Conservation (phyloP, 2,329 filamentous ascomycete species). For the Paraconiothyrium brasiliense region DNA sequence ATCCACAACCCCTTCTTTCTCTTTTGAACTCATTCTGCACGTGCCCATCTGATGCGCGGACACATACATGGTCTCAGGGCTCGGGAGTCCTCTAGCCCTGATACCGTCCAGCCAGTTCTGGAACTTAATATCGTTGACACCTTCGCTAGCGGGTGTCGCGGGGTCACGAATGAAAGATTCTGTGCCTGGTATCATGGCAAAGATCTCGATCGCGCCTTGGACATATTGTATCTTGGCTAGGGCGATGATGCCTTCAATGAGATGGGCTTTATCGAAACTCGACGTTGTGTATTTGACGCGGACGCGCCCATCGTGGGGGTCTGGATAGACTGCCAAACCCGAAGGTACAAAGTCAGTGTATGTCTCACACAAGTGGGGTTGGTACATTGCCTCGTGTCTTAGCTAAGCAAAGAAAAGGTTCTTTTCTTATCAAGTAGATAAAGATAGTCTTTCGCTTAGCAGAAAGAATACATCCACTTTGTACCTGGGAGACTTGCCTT, state of each 20-base stretch:
- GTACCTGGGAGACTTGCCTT: conserved; percentile 24
- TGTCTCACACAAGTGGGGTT: no score
- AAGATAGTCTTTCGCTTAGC: no score
- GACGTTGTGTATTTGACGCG: conserved; percentile 76
- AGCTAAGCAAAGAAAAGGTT: no score
- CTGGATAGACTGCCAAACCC: conserved; percentile 67
- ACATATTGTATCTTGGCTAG: conserved; percentile 81
- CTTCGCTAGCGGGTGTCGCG: conserved; percentile 36
- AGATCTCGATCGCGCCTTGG: conserved; percentile 82
- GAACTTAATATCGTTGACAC: conserved; percentile 69
- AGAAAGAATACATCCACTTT: no score
- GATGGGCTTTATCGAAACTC: conserved; percentile 74
- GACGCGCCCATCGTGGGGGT: conserved; percentile 71
- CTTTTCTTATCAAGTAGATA: no score
- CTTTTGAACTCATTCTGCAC: conserved; percentile 71
- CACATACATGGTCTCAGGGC: conserved; percentile 64
- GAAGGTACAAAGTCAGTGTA: no score
- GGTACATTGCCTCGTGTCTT: no score
- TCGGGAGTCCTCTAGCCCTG: conserved; percentile 60
- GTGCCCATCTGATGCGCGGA: conserved; percentile 87
- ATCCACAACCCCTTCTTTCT: conserved; percentile 56
- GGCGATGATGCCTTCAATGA: conserved; percentile 75
- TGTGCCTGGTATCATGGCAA: conserved; percentile 69
- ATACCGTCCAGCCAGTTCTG: conserved; percentile 66
- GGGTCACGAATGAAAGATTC: conserved; percentile 67